Conservation (phyloP, 805 yeast species). For the baker's yeast (Saccharomyces cerevisiae) region DNA sequence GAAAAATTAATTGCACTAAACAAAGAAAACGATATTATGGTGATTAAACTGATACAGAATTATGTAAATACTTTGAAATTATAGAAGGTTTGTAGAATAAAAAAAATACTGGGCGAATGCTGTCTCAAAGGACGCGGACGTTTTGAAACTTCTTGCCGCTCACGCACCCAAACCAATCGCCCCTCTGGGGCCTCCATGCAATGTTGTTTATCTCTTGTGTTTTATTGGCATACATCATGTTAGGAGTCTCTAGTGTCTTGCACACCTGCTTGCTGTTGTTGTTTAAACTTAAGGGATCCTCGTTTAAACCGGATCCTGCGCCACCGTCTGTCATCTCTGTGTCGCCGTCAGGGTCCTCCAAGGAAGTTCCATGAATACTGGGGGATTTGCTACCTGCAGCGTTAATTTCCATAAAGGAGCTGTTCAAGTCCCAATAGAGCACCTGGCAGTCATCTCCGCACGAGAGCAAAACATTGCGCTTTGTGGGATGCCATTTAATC, state of each 20-base stretch:
- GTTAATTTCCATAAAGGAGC: slow-evolving; percentile 10
- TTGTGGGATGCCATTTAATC: slow-evolving; percentile 77
- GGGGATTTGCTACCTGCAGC: background rate
- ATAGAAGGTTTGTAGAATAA: background rate
- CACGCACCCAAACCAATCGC: slow-evolving; percentile 69
- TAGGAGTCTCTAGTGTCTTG: slow-evolving; percentile 22
- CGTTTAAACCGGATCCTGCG: background rate
- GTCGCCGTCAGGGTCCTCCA: slow-evolving; percentile 1
- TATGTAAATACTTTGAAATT: background rate
- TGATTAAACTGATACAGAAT: background rate
- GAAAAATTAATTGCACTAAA: background rate
- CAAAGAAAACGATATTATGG: background rate
- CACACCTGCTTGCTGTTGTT: slow-evolving; percentile 1
- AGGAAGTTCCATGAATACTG: background rate
- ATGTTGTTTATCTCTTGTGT: slow-evolving; percentile 68
- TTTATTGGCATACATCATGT: slow-evolving; percentile 46
- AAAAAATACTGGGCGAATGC: background rate
- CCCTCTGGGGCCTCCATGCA: slow-evolving; percentile 55
- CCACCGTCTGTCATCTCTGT: slow-evolving; percentile 1
- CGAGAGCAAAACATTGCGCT: slow-evolving; percentile 45
- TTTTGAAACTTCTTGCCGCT: slow-evolving; percentile 33
- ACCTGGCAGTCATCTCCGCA: slow-evolving; percentile 74
- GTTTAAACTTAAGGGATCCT: background rate
- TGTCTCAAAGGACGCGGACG: slow-evolving; percentile 15
- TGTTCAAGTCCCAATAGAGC: slow-evolving; percentile 54